Base-by-base conservation (phyloP, 2,329 filamentous ascomycete species). In the Ascochyta pisi region DNA sequence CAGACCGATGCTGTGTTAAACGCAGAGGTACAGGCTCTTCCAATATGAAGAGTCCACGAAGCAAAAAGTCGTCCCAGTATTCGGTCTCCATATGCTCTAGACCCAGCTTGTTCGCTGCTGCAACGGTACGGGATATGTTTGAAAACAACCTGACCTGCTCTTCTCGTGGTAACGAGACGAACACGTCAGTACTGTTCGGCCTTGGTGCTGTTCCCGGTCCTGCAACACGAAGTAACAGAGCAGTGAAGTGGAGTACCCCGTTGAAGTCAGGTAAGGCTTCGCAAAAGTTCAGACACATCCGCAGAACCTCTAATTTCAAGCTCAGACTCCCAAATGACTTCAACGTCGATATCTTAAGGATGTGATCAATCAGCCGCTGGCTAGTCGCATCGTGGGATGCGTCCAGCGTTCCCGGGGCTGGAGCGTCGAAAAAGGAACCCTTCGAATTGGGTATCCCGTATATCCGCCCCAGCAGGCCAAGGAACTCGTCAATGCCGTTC, bases 11-110 rank as follows among this genome's bases (percentile, higher is more conserved):
- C 34, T 72, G 70, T 3, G 65, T 75, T 9, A 76, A 45, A 6
- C 68, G 65, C 3, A 74, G 47, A 10, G 64, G 55, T 35, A 62
- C 39, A 2, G 66, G 54, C 55, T 73, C 71, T 34, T 76, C 73
- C 23, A 89, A 81, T 46, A 92, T 85, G 39, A 96, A 79, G 50
- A 64, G 96, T 80, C 60, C 87, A 87, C 95, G 87, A 42, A 99
- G 84, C 8, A 99, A 81, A 66, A 98, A 98, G 68, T 96, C 92
- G 73, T 99, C 95, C 95, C 95, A 99, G 71, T 97, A 99, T 64
- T 95, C 90, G 6, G 92, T 92, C 48, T 87, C 83, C 38, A 94
- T 76, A 52, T 89, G 78, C 5, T 83, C 79, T 26, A 92, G 78
- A 0, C 92, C 92, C 24, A 97, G 77, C 56, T 90, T 88, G 57